These are phyloP conservation scores for Echria macrotheca DNA, from an alignment of 495 filamentous ascomycete species.

Conservation along the genomic window DNA sequence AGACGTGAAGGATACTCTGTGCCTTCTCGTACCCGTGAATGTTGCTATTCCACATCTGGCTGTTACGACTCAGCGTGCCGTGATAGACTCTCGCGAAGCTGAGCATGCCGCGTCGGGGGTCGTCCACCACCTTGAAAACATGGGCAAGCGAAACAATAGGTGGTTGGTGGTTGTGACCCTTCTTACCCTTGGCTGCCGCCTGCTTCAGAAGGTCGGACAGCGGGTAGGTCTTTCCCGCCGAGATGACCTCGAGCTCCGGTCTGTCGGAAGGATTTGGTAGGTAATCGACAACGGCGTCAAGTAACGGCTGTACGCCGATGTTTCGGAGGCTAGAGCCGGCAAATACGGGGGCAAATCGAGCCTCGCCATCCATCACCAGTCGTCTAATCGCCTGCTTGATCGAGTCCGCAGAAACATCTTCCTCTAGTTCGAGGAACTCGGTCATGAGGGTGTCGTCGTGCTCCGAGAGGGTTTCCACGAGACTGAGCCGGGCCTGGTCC, in stretches of 20 bases:
- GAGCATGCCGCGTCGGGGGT: constrained; percentile 76
- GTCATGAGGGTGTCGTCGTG: constrained; percentile 83
- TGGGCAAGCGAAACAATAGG: constrained; percentile 70
- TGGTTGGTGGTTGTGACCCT: constrained; percentile 34
- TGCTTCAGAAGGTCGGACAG: constrained; percentile 47
- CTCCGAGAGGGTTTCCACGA: constrained; percentile 81
- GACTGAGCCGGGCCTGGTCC: constrained; percentile 63
- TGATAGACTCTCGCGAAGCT: constrained; percentile 93
- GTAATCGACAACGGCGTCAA: constrained; percentile 82
- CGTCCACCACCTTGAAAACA: constrained; percentile 96
- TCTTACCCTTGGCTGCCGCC: constrained; percentile 40
- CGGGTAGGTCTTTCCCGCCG: constrained; percentile 51
- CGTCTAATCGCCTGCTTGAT: constrained; percentile 72
- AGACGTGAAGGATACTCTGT: constrained; percentile 81
- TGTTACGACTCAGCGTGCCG: constrained; percentile 67
- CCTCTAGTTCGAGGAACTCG: constrained; percentile 68
- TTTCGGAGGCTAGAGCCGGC: constrained; percentile 90
- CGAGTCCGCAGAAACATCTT: constrained; percentile 60
- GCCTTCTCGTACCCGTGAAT: constrained; percentile 76
- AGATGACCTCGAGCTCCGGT: constrained; percentile 69
- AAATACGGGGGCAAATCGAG: constrained; percentile 76
- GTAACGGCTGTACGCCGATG: constrained; percentile 86
- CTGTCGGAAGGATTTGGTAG: constrained; percentile 78
- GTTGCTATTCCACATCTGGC: constrained; percentile 81
- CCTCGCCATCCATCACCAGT: constrained; percentile 56